Base-by-base conservation (phyloP, 805 yeast species). In the Candida multigemmis region DNA sequence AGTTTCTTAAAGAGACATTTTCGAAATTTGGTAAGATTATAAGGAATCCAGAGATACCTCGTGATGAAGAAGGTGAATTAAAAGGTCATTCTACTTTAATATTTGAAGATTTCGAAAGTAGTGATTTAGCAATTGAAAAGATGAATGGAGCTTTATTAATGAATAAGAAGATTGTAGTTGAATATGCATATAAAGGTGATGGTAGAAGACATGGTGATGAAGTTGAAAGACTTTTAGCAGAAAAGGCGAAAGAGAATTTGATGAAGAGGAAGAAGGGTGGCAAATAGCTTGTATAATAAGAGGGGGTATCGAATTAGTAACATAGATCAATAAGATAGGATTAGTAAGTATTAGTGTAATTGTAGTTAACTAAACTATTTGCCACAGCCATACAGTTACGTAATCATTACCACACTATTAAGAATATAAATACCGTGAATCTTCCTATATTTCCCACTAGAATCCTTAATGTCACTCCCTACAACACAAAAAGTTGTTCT, bases 141-240 rank as follows among this genome's bases (percentile, higher is more conserved):
- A 67, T 89, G 75, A 63, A 82, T 38, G 77, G 79, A 2, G 75
- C 74, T 30, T 60, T 71, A 31, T 56, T 91, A 10, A 71, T 82
- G 73, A 85, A 83, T 47, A 62, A 62, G 33, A 69, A 68, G 16
- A 59, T 84, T 5, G 48, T 53, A 2, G 59, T 87, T 2, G 69
- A 70, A 17, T 86, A 85, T 46, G 91, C 95, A 0, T 74, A 64
- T 42, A 84, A 82, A 50, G 73, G 71, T 30, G 71, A 60, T 5
- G 38, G 46, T 2, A 44, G 41, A n/a, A 64, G 68, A 25, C 93
- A 83, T 41, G 96, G 96, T n/a, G 87, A 79, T 40, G 67, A 65
- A 20, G 72, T 74, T 0, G 96, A 87, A 46, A 62, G 96, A 39
- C 36, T 68, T 28, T 60, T 86, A 29, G 87, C 89, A 7, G 60